Percentiles rank a stretch among this genome's conserved stretches.
Evolutionary conservation across 2,329 filamentous ascomycete genomes (phyloP).

Genomic region (Aspergillus aculeatinus): DNA sequence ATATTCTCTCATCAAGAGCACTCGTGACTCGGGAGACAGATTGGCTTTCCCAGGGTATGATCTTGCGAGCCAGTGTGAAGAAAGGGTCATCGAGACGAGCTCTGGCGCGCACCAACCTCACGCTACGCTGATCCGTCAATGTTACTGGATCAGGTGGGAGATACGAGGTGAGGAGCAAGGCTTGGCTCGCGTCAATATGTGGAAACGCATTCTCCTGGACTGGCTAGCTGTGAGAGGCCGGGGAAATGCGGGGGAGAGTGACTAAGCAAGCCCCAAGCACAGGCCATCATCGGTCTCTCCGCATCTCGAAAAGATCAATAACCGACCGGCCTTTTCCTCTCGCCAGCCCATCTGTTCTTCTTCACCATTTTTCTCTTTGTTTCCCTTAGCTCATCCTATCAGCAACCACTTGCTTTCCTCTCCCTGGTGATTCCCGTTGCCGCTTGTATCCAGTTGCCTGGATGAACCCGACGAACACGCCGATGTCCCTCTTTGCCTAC

Average conservation of each 20-base stretch:
- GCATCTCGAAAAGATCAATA: conserved; percentile 1
- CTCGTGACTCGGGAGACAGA: too few species aligned
- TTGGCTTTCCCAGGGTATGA: too few species aligned
- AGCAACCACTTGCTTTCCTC: background rate
- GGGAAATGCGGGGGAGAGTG: background rate
- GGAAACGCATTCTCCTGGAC: background rate
- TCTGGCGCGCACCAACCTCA: background rate
- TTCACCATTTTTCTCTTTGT: background rate
- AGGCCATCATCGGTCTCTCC: background rate
- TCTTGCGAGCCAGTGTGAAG: too few species aligned
- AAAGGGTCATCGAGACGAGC: too few species aligned
- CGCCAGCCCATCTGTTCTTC: background rate
- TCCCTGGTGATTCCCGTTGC: background rate
- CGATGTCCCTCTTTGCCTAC: conserved; percentile 11
- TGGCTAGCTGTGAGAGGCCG: background rate
- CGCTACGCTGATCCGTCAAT: background rate
- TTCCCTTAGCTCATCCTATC: background rate
- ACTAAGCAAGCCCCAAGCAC: background rate
- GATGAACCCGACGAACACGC: conserved; percentile 6
- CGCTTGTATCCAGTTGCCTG: background rate
- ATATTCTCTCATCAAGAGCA: too few species aligned
- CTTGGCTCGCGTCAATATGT: background rate
- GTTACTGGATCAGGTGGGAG: background rate
- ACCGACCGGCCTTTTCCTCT: conserved; percentile 2
- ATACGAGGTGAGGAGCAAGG: background rate